Conservation (phyloP, 2,329 filamentous ascomycete genomes). For the Pseudogymnoascus sp. region DNA sequence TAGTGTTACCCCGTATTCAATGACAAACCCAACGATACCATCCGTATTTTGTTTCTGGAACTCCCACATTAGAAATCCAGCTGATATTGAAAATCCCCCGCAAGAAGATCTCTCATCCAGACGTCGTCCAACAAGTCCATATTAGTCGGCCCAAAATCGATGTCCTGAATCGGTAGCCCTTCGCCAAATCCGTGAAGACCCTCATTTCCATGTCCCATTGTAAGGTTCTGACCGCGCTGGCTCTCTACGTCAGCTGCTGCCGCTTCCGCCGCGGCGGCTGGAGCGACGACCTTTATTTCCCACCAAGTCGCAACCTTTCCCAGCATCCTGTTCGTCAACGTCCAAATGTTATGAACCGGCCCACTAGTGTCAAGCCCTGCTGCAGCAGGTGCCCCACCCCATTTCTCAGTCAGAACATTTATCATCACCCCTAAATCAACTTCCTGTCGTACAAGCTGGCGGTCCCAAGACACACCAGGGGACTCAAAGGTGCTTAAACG, state of each 20-base stretch:
- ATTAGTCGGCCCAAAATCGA: slow-evolving; percentile 2
- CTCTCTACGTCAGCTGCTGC: background rate
- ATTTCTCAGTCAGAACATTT: background rate
- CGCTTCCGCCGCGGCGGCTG: background rate
- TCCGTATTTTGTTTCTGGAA: background rate
- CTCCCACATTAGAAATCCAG: background rate
- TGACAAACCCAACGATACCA: background rate
- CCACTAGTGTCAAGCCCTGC: background rate
- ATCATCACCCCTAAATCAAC: slow-evolving; percentile 4
- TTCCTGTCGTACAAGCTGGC: background rate
- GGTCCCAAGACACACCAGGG: slow-evolving; percentile 4
- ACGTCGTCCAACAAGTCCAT: background rate
- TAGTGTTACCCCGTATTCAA: background rate
- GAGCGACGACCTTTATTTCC: slow-evolving; percentile 3
- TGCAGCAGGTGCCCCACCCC: background rate
- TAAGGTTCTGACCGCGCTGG: background rate
- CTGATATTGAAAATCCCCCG: slow-evolving; percentile 4
- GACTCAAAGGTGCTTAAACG: background rate
- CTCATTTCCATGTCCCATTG: background rate
- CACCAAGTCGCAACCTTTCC: background rate
- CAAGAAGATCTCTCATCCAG: slow-evolving; percentile 9
- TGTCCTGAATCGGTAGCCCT: background rate
- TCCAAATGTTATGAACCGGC: background rate
- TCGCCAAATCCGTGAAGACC: background rate
- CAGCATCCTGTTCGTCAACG: slow-evolving; percentile 3